A percentile compares a stretch with the other conserved stretches of the same genome.
These are phyloP conservation scores for Pseudomicrostroma phylloplanum DNA, from an alignment of 1,284 basidiomycete genomes.

Conservation along the genomic window DNA sequence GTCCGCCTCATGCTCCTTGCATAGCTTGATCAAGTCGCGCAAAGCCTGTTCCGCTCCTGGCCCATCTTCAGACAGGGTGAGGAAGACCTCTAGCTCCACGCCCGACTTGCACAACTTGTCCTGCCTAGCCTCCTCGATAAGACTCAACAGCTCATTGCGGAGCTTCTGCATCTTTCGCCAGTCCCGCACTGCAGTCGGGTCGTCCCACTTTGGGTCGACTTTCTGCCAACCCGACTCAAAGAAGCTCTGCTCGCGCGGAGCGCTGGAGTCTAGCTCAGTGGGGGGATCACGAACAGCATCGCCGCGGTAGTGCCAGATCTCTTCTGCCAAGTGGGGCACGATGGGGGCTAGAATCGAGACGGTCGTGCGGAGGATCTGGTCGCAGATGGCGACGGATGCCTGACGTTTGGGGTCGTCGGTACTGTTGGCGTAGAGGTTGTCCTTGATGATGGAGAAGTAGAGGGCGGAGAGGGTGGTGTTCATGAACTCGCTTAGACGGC, in stretches of 20 bases:
- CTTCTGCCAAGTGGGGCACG: constrained; percentile 84
- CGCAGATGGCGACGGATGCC: constrained; percentile 66
- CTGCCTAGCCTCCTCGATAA: constrained; percentile 33
- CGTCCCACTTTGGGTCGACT: constrained; percentile 19
- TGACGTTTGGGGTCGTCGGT: constrained; percentile 59
- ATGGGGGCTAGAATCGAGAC: constrained; percentile 75
- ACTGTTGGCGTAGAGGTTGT: constrained; percentile 74
- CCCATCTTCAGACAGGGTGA: too few species aligned
- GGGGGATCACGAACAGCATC: constrained; percentile 31
- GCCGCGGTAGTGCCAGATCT: constrained; percentile 62
- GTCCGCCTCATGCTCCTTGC: too few species aligned
- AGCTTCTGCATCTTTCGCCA: constrained; percentile 20
- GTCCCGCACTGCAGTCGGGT: constrained; percentile 14
- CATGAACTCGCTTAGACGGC: constrained; percentile 53
- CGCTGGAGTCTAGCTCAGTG: constrained; percentile 8
- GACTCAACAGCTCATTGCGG: constrained; percentile 20
- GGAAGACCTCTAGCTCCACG: too few species aligned
- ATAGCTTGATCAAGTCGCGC: too few species aligned
- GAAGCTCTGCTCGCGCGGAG: constrained; percentile 21
- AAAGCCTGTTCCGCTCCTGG: too few species aligned
- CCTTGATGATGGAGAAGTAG: constrained; percentile 89
- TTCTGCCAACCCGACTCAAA: constrained; percentile 37
- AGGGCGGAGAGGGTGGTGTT: constrained; percentile 57
- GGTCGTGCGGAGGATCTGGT: constrained; percentile 67
- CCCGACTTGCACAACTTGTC: not conserved